Evolutionary conservation across 331 rosid genomes (phyloP).

Genomic region (Acacia concinna): DNA sequence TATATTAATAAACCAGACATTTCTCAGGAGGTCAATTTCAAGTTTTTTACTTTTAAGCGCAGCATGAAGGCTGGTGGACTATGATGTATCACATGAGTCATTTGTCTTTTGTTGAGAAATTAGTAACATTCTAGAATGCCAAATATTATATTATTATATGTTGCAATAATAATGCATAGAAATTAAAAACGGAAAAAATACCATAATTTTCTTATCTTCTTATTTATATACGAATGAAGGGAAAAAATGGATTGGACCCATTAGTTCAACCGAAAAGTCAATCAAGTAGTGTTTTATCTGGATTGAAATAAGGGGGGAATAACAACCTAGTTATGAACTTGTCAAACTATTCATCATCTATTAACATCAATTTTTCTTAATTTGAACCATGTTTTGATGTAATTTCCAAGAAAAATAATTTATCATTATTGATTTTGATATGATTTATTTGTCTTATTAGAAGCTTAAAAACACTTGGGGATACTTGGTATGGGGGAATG

Average conservation of each 20-base stretch:
- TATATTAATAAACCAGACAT: not conserved
- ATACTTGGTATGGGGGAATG: too few species aligned
- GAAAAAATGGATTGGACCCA: not conserved
- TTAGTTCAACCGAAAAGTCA: not conserved
- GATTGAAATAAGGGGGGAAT: not conserved
- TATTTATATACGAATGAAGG: not conserved
- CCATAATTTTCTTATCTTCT: not conserved
- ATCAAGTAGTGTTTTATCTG: not conserved
- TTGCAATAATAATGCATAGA: not conserved
- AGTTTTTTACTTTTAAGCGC: not conserved
- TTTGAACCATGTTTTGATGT: not conserved
- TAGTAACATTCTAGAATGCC: not conserved
- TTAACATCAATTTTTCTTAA: too few species aligned
- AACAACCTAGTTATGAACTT: not conserved
- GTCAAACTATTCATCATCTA: not conserved
- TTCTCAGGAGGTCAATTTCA: not conserved
- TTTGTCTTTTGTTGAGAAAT: not conserved
- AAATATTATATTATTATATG: not conserved
- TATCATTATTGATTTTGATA: too few species aligned
- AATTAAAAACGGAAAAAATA: too few species aligned
- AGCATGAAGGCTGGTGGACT: not conserved
- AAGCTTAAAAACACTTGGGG: not conserved
- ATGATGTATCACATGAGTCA: slow-evolving; percentile 30
- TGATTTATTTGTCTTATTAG: not conserved
- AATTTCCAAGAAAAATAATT: too few species aligned